These are phyloP conservation scores for Thyridium curvatum DNA, from an alignment of 2,329 filamentous ascomycete species.

Conservation along the genomic window DNA sequence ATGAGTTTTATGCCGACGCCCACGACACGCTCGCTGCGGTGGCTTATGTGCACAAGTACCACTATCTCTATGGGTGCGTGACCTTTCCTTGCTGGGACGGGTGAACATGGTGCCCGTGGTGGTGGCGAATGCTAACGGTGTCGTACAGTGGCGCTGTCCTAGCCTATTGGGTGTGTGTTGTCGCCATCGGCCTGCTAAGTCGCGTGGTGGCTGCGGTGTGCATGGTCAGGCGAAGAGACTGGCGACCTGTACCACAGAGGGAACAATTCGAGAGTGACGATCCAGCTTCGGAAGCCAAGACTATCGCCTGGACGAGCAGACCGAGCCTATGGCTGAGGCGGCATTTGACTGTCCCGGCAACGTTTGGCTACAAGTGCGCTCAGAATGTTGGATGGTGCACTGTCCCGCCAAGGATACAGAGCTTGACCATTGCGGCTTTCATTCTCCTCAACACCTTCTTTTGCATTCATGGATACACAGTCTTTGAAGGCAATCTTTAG, in stretches of 20 bases:
- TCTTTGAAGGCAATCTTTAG: constrained; percentile 32
- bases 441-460: constrained; percentile 29
- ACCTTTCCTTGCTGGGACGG: no score
- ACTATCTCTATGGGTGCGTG: constrained; percentile 30
- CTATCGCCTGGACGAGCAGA: not conserved
- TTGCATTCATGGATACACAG: constrained; percentile 27
- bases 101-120: no score
- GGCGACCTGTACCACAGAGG: constrained; percentile 2
- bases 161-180: constrained; percentile 32
- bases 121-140: no score
- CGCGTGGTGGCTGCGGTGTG: constrained; percentile 13
- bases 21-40: constrained; percentile 32
- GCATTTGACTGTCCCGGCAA: constrained; percentile 29
- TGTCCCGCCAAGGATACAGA: constrained; percentile 36
- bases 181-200: constrained; percentile 26
- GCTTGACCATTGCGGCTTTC: constrained; percentile 29
- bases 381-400: constrained; percentile 39
- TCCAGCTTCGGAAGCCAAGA: not conserved
- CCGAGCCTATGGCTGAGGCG: constrained; percentile 21
- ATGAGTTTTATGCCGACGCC: constrained; percentile 24
- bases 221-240: constrained; percentile 2
- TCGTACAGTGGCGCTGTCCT: constrained; percentile 23
- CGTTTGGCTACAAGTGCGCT: constrained; percentile 34
- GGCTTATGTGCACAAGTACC: constrained; percentile 24
- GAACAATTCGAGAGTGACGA: constrained; percentile 2